phyloP scores from a whole-genome alignment of 192 early-diverging fungal genomes.

The Obelidium mucronatum region DNA sequence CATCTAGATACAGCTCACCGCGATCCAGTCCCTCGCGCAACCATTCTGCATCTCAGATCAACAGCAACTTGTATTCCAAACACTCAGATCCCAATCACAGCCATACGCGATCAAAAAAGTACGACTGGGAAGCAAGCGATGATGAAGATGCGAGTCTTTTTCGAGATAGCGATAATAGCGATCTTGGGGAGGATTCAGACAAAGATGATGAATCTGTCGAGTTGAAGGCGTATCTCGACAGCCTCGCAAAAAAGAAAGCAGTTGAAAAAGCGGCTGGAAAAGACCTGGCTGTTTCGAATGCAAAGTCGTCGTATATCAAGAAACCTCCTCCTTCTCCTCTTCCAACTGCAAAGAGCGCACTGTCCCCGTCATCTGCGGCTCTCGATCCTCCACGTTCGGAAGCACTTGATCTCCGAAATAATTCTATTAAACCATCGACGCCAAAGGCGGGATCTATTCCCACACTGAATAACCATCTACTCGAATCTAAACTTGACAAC shows the following conservation, averaged over 20 bases:
- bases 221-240: neutral
- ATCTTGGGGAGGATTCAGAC: neutral
- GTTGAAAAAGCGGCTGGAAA: neutral
- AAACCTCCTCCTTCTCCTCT: neutral
- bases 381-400: neutral
- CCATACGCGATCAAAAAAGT: neutral
- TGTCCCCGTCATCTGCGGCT: neutral
- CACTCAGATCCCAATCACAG: neutral
- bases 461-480: neutral
- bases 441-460: neutral
- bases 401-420: neutral
- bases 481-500: neutral
- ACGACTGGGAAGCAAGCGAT: slow-evolving; percentile 10
- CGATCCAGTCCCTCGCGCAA: neutral
- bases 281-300: neutral
- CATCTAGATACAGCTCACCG: neutral
- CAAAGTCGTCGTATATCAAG: slow-evolving; percentile 12
- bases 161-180: neutral
- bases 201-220: neutral
- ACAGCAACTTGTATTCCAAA: no score
- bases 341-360: neutral
- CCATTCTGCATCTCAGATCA: neutral
- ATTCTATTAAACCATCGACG: neutral
- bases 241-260: slow-evolving; percentile 10
- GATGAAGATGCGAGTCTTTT: neutral